Conservation (phyloP, 2,329 filamentous ascomycete genomes). For the Mariannaea sp. region DNA sequence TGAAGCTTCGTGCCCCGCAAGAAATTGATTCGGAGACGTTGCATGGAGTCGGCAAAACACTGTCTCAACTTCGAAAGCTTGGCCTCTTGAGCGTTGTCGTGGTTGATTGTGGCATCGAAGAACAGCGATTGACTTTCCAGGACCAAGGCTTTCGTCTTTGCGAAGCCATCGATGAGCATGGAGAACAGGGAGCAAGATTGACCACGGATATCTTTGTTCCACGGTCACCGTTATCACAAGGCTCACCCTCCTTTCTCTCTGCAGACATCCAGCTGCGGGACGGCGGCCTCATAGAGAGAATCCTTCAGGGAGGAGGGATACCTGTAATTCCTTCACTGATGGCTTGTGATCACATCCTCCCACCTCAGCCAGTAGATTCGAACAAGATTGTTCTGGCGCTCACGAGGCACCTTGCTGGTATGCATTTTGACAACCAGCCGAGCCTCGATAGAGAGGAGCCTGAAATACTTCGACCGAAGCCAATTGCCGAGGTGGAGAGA, state of each 20-base stretch:
- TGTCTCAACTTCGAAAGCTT: slow-evolving; percentile 81
- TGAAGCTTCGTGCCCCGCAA: slow-evolving; percentile 81
- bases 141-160: slow-evolving; percentile 75
- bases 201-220: slow-evolving; percentile 55
- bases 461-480: slow-evolving; percentile 47
- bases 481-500: slow-evolving; percentile 72
- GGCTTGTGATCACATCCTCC: slow-evolving; percentile 47
- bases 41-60: slow-evolving; percentile 77
- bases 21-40: slow-evolving; percentile 70
- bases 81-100: slow-evolving; percentile 84
- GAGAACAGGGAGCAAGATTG: slow-evolving; percentile 69
- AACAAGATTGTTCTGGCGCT: slow-evolving; percentile 76
- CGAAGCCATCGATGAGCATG: slow-evolving; percentile 73
- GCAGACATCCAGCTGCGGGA: slow-evolving; percentile 41
- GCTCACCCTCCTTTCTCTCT: slow-evolving; percentile 29
- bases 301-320: slow-evolving; percentile 42
- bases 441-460: slow-evolving; percentile 21
- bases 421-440: slow-evolving; percentile 50
- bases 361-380: slow-evolving; percentile 48
- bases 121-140: slow-evolving; percentile 48
- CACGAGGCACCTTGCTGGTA: slow-evolving; percentile 73
- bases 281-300: slow-evolving; percentile 38
- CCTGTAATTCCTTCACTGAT: slow-evolving; percentile 50
- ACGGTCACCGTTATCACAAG: not conserved
- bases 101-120: slow-evolving; percentile 67